Evolutionary conservation across 2,329 filamentous ascomycete species (phyloP).

Genomic region (Leptographium radiaticola): DNA sequence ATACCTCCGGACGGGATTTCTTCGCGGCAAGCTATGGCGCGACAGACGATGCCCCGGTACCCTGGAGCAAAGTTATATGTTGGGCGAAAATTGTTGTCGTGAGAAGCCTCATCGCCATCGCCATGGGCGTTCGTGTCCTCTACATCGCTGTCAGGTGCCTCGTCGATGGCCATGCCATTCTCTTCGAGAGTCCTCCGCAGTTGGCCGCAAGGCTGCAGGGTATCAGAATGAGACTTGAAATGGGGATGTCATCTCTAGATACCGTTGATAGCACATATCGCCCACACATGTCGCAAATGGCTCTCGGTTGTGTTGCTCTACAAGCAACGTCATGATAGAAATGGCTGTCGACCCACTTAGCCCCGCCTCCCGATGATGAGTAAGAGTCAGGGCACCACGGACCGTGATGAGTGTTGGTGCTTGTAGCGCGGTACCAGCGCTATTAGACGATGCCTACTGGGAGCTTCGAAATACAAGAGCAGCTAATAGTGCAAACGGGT

Average conservation of each 20-base stretch:
- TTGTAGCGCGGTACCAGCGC: too few relatives aligned
- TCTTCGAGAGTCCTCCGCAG: constrained; percentile 61
- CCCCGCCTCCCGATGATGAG: too few relatives aligned
- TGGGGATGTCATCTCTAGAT: constrained; percentile 3
- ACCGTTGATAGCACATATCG: constrained; percentile 24
- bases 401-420: too few relatives aligned
- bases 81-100: constrained; percentile 40
- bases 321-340: neutral
- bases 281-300: constrained; percentile 7
- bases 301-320: neutral
- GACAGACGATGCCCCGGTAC: constrained; percentile 73
- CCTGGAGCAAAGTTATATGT: constrained; percentile 91
- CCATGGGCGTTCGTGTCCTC: constrained; percentile 48
- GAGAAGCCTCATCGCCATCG: constrained; percentile 41
- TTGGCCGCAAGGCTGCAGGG: constrained; percentile 56
- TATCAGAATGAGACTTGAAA: neutral
- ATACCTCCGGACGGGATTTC: neutral
- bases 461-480: too few relatives aligned
- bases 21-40: constrained; percentile 18
- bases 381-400: too few relatives aligned
- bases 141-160: neutral
- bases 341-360: neutral
- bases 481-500: too few relatives aligned
- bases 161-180: constrained; percentile 22
- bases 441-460: too few relatives aligned